Evolutionary conservation across 805 yeast genomes (phyloP).

Genomic region (Soucietia sequanensis): DNA sequence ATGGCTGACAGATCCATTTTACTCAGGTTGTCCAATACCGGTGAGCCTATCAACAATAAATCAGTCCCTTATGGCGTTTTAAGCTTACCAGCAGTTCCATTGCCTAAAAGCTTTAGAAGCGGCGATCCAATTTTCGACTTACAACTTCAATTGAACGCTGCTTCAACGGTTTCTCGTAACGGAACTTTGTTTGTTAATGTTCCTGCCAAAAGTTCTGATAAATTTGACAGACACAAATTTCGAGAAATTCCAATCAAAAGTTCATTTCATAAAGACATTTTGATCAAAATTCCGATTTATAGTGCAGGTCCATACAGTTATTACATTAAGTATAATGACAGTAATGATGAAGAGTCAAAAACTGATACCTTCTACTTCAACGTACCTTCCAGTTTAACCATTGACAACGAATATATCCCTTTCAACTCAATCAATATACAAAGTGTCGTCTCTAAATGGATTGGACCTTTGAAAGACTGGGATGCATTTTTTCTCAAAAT

Average conservation of each 20-base stretch:
- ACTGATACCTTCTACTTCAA: conserved; percentile 70
- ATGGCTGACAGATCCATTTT: conserved; percentile 37
- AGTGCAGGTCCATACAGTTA: conserved; percentile 80
- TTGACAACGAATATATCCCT: conserved; percentile 57
- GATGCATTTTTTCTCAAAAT: conserved; percentile 58
- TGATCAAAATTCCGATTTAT: conserved; percentile 59
- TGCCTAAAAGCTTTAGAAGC: conserved; percentile 25
- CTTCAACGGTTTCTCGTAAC: conserved; percentile 66
- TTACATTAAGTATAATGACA: conserved; percentile 56
- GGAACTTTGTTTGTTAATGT: conserved; percentile 75
- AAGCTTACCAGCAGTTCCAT: conserved; percentile 47
- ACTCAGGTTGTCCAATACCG: conserved; percentile 45
- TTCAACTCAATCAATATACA: conserved; percentile 80
- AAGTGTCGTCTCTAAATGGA: conserved; percentile 88
- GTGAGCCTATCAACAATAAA: conserved; percentile 43
- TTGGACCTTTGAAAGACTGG: conserved; percentile 74
- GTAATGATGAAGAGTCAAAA: conserved; percentile 23
- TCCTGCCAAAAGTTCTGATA: conserved; percentile 43
- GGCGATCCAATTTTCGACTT: conserved; percentile 49
- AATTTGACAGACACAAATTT: conserved; percentile 58
- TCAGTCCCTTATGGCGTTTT: conserved; percentile 47
- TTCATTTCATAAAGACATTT: conserved; percentile 64
- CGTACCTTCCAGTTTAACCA: conserved; percentile 71
- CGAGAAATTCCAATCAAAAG: conserved; percentile 49
- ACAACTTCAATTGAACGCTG: conserved; percentile 68